phyloP scores from a whole-genome alignment of 768 basidiomycete species.

The Boletus subcaerulescens region DNA sequence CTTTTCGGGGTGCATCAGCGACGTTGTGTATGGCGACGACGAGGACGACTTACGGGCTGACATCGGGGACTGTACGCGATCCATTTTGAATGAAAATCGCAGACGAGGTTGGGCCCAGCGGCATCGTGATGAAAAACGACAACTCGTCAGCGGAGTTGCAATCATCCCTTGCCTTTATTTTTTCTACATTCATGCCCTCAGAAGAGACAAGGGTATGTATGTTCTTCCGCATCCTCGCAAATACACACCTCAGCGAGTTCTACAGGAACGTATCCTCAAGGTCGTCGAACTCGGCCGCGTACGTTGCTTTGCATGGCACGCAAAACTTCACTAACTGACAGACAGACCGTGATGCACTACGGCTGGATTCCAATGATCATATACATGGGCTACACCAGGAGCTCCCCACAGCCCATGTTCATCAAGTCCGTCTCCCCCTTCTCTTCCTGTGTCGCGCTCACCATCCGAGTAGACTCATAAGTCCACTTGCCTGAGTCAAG shows the following conservation, averaged over 20 bases:
- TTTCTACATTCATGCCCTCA: conserved; percentile 62
- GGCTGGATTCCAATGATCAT: conserved; percentile 97
- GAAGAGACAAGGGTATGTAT: conserved; percentile 88
- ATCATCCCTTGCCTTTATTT: conserved; percentile 8
- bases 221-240: conserved; percentile 1
- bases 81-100: conserved; percentile 40
- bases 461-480: conserved; percentile 67
- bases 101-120: conserved; percentile 46
- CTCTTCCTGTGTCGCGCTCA: not conserved
- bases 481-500: conserved; percentile 74
- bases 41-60: conserved; percentile 32
- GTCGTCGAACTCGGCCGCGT: conserved; percentile 80
- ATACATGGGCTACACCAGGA: conserved; percentile 89
- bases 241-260: not conserved
- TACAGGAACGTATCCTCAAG: conserved; percentile 74
- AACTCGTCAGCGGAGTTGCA: conserved; percentile 30
- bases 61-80: conserved; percentile 28
- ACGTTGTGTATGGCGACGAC: not conserved
- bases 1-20: conserved; percentile 34
- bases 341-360: conserved; percentile 85
- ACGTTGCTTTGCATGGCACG: conserved; percentile 29
- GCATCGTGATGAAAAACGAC: conserved; percentile 36
- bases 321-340: conserved; percentile 1
- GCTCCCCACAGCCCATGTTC: conserved; percentile 90
- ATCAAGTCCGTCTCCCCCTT: conserved; percentile 75